These are phyloP conservation scores for Diaporthe longicolla DNA, from an alignment of 2,329 filamentous ascomycete genomes.

Conservation along the genomic window DNA sequence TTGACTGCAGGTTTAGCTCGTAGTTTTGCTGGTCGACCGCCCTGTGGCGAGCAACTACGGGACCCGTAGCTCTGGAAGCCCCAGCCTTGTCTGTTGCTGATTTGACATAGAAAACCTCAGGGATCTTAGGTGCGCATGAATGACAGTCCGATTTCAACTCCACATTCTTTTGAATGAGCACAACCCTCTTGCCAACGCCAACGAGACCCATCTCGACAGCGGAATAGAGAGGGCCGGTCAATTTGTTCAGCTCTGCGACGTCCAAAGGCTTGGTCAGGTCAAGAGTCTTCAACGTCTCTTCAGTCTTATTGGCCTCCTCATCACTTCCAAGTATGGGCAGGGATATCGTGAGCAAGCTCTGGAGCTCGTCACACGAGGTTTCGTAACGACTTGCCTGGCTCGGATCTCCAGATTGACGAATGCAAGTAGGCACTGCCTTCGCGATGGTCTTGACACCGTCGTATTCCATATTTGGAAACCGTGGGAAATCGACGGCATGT, in stretches of 20 bases:
- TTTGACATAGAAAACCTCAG: conserved; percentile 21
- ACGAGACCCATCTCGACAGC: conserved; percentile 37
- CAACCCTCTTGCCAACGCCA: conserved; percentile 3
- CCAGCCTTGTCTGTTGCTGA: background rate
- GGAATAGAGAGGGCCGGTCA: conserved; percentile 36
- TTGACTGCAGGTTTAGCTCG: background rate
- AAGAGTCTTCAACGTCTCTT: conserved; percentile 33
- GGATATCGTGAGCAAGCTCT: conserved; percentile 37
- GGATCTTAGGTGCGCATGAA: conserved; percentile 25
- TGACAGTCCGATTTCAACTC: conserved; percentile 13
- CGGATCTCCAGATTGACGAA: background rate
- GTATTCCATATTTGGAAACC: conserved; percentile 7
- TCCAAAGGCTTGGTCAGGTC: conserved; percentile 40
- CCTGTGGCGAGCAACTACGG: conserved; percentile 28
- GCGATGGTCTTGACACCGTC: conserved; percentile 14
- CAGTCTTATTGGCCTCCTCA: background rate
- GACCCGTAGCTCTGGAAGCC: background rate
- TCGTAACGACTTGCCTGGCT: background rate
- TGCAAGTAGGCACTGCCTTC: conserved; percentile 24
- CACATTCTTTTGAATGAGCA: conserved; percentile 19
- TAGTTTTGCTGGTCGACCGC: conserved; percentile 28
- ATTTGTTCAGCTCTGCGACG: conserved; percentile 35
- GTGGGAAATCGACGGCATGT: background rate
- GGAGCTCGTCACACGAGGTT: conserved; percentile 31
- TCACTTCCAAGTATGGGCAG: conserved; percentile 36